Conservation (phyloP, 805 yeast species). For the Metschnikowia colocasiae region DNA sequence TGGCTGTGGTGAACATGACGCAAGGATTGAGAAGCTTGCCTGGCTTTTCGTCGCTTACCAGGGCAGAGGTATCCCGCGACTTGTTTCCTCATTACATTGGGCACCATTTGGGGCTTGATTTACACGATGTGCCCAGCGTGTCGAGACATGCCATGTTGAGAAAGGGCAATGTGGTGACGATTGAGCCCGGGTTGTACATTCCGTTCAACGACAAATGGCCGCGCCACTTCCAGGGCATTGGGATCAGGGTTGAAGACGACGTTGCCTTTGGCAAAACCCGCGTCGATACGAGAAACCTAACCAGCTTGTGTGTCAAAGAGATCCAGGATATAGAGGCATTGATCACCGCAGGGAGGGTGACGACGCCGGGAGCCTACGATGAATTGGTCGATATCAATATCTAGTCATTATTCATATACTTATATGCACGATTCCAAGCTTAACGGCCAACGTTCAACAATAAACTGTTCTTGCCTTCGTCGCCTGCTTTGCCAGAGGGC, state of each 20-base stretch:
- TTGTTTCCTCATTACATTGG: constrained; percentile 94
- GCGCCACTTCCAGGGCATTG: constrained; percentile 76
- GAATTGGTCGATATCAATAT: constrained; percentile 32
- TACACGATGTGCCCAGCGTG: constrained; percentile 72
- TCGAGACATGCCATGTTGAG: constrained; percentile 53
- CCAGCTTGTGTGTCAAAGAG: constrained; percentile 84
- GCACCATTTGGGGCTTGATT: constrained; percentile 90
- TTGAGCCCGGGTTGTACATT: constrained; percentile 94
- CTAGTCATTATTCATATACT: constrained; percentile 12
- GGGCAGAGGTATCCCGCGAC: constrained; percentile 47
- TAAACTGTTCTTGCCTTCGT: constrained; percentile 48
- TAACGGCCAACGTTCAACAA: constrained; percentile 69
- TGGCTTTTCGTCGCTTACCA: constrained; percentile 57
- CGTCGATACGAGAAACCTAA: constrained; percentile 51
- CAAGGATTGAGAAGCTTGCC: constrained; percentile 62
- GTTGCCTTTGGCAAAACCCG: constrained; percentile 68
- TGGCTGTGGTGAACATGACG: constrained; percentile 57
- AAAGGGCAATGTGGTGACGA: constrained; percentile 80
- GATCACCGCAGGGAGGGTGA: constrained; percentile 52
- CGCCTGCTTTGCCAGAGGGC: constrained; percentile 52
- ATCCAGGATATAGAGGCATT: constrained; percentile 73
- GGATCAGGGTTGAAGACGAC: constrained; percentile 93
- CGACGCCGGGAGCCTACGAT: constrained; percentile 42
- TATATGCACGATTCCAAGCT: constrained; percentile 6
- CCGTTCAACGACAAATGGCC: constrained; percentile 77